These are phyloP conservation scores for Fusarium sp. DNA, from an alignment of 2,329 filamentous ascomycete genomes.

Conservation along the genomic window DNA sequence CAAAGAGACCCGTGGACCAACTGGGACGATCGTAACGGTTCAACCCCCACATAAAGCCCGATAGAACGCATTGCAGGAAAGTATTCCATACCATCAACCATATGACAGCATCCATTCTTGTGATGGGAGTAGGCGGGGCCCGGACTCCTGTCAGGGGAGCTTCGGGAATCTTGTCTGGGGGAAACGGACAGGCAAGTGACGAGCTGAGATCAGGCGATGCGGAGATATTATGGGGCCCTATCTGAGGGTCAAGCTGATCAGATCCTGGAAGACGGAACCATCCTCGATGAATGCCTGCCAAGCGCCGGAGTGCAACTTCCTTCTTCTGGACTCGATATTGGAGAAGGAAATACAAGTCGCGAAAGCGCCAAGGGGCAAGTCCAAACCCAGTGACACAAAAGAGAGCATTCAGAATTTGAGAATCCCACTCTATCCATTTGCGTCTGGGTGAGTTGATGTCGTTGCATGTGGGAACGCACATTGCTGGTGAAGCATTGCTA, in stretches of 20 bases:
- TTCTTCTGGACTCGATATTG: conserved; percentile 69
- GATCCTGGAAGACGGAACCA: conserved; percentile 82
- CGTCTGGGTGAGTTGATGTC: conserved; percentile 80
- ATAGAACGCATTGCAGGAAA: conserved; percentile 77
- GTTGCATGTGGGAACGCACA: conserved; percentile 77
- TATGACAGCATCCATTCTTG: conserved; percentile 84
- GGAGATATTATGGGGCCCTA: conserved; percentile 65
- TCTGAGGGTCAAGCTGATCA: conserved; percentile 63
- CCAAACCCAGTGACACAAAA: conserved; percentile 92
- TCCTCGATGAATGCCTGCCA: conserved; percentile 78
- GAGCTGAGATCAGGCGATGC: conserved; percentile 52
- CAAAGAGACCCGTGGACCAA: conserved; percentile 84
- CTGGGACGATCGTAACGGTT: conserved; percentile 78
- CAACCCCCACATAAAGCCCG: conserved; percentile 85
- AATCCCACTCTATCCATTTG: conserved; percentile 87
- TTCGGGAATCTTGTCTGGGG: conserved; percentile 70
- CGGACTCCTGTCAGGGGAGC: conserved; percentile 77
- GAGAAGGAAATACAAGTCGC: conserved; percentile 80
- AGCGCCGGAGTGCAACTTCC: conserved; percentile 68
- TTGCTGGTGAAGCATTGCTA: conserved; percentile 64
- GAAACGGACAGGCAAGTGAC: conserved; percentile 65
- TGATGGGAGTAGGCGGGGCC: conserved; percentile 72
- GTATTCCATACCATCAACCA: conserved; percentile 86
- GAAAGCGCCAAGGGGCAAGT: conserved; percentile 83
- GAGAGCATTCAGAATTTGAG: conserved; percentile 80